phyloP scores from a whole-genome alignment of 495 filamentous ascomycete species.

The Lophium mytilinum region DNA sequence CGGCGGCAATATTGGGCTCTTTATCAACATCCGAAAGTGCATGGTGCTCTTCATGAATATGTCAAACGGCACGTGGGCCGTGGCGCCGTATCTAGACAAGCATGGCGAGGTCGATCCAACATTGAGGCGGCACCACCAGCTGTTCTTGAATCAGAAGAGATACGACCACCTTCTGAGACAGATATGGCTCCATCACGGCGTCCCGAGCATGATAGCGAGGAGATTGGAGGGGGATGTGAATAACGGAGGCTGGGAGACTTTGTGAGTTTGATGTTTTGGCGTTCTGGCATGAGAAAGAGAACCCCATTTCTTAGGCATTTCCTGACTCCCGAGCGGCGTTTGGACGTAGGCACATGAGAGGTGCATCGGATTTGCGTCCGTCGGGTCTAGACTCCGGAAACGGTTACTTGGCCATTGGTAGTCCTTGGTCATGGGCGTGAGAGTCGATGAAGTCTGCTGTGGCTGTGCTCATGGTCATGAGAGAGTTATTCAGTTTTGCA shows the following conservation, averaged over 20 bases:
- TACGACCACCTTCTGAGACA: conserved; percentile 82
- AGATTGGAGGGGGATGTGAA: conserved; percentile 92
- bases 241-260: conserved; percentile 92
- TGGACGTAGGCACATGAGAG: too few relatives aligned
- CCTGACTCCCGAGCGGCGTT: too few relatives aligned
- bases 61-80: conserved; percentile 71
- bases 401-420: too few relatives aligned
- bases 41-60: conserved; percentile 77
- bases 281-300: too few relatives aligned
- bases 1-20: conserved; percentile 78
- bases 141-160: conserved; percentile 85
- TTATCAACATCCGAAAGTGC: conserved; percentile 95
- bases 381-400: too few relatives aligned
- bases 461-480: too few relatives aligned
- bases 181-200: conserved; percentile 77
- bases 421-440: too few relatives aligned
- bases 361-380: too few relatives aligned
- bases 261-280: conserved; percentile 11
- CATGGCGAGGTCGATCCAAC: conserved; percentile 90
- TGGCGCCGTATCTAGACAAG: conserved; percentile 87
- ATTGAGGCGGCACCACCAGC: conserved; percentile 66
- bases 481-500: too few relatives aligned
- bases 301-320: too few relatives aligned
- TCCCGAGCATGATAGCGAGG: conserved; percentile 81
- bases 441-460: too few relatives aligned